Conservation (phyloP, 202 grass and related monocot species). For the Carex arenaria region DNA sequence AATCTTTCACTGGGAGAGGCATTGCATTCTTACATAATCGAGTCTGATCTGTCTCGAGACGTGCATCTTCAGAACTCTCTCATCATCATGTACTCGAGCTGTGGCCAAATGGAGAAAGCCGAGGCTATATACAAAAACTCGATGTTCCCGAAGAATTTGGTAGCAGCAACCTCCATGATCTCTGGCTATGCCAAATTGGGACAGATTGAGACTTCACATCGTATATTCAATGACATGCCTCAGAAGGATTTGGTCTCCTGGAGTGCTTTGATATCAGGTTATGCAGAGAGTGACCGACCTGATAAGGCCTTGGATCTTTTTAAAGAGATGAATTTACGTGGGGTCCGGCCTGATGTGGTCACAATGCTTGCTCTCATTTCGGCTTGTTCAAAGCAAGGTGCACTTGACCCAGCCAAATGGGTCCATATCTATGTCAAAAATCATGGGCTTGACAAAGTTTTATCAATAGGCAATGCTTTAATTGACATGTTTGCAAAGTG, state of each 20-base stretch:
- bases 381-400: slow-evolving; percentile 55
- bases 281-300: slow-evolving; percentile 46
- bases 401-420: slow-evolving; percentile 52
- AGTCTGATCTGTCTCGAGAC: slow-evolving; percentile 34
- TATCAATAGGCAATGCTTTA: slow-evolving; percentile 64
- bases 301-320: slow-evolving; percentile 53
- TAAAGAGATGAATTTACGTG: slow-evolving; percentile 42
- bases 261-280: slow-evolving; percentile 79
- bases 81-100: slow-evolving; percentile 67
- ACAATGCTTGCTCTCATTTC: slow-evolving; percentile 65
- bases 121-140: slow-evolving; percentile 42
- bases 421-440: slow-evolving; percentile 46
- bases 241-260: slow-evolving; percentile 37
- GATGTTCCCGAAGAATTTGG: slow-evolving; percentile 39
- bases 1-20: slow-evolving; percentile 40
- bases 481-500: slow-evolving; percentile 96
- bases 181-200: slow-evolving; percentile 44
- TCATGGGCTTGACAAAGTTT: slow-evolving; percentile 26
- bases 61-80: slow-evolving; percentile 54
- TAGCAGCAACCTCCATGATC: slow-evolving; percentile 66
- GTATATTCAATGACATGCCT: slow-evolving; percentile 40
- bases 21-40: slow-evolving; percentile 63
- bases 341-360: slow-evolving; percentile 47
- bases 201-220: slow-evolving; percentile 19
- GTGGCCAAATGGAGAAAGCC: slow-evolving; percentile 47